Base-by-base conservation (phyloP, 2,329 filamentous ascomycete species). In the Huntiella decipiens region DNA sequence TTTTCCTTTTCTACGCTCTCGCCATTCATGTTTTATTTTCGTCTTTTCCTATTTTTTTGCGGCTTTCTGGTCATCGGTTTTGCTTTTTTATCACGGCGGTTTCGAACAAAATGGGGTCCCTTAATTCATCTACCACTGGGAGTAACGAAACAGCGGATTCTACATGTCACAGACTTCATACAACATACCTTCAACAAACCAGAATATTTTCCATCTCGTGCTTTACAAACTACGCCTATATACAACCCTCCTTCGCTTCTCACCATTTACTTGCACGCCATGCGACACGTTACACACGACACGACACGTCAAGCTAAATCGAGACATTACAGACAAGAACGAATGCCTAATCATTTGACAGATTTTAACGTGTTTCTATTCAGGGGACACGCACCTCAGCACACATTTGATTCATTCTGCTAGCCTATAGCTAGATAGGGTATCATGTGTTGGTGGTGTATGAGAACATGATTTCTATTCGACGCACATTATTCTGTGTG, bases 11-110 rank as follows among this genome's bases (percentile, higher is more conserved):
- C 41, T 28, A 42, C 37, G 38, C 33, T 45, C 5, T 44, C 17
- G 15, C 38, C 28, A 16, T 38, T 34, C 40, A 34, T 33, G 38
- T 36, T 38, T 35, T 44, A 31, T 28, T 19, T 34, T 44, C 35
- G 17, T 39, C 43, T 31, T 43, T 42, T 28, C 31, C 38, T 44
- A 4, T 43, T 36, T 22, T 38, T 39, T 45, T n/a, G 36, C 22
- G 15, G 42, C n/a, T 36, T 40, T 38, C 31, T 49, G 39, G 44
- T 40, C 36, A 43, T 45, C 15, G 34, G 44, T 43, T 44, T 43
- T 33, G 38, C 38, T 36, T 37, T 48, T 15, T 38, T 32, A 35
- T 46, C 17, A 49, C 48, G 45, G 43, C 48, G 48, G 51, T 45
- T 35, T 43, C 47, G 39, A 46, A 39, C 44, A 49, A 49, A 49